Percentiles rank a stretch among this genome's conserved stretches.
Conservation (phyloP, 192 early-diverging fungal species). For the Gonapodya prolifera region DNA sequence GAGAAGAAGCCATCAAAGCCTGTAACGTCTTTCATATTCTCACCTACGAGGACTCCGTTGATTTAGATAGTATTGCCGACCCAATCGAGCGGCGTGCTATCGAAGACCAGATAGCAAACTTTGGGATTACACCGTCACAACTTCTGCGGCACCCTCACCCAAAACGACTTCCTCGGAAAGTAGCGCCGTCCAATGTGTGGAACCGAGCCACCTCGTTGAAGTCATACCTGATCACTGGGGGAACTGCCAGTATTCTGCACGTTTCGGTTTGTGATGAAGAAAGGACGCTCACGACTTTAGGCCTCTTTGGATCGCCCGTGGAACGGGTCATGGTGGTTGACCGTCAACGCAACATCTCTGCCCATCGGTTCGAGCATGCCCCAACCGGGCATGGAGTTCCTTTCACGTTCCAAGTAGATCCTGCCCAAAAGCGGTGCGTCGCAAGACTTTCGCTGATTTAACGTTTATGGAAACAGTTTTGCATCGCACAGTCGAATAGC, state of each 20-base stretch:
- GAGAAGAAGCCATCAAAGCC: slow-evolving; percentile 69
- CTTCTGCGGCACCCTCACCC: neutral
- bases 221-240: neutral
- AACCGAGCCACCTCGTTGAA: neutral
- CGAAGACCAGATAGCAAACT: slow-evolving; percentile 91
- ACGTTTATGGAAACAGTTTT: too few relatives aligned
- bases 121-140: slow-evolving; percentile 37
- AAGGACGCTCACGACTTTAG: neutral
- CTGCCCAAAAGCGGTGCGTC: neutral
- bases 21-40: slow-evolving; percentile 93
- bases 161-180: neutral
- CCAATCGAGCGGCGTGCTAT: slow-evolving; percentile 77
- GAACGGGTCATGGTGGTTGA: neutral
- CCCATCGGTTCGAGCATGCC: neutral
- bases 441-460: too few relatives aligned
- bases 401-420: neutral
- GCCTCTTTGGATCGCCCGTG: neutral
- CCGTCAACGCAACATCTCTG: neutral
- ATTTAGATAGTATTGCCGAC: slow-evolving; percentile 62
- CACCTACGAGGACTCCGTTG: slow-evolving; percentile 85
- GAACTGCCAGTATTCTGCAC: neutral
- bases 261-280: neutral
- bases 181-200: neutral
- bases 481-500: too few relatives aligned
- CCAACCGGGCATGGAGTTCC: neutral